These are phyloP conservation scores for Pythium guiyangense DNA, from an alignment of 352 stramenopile genomes.

Conservation along the genomic window DNA sequence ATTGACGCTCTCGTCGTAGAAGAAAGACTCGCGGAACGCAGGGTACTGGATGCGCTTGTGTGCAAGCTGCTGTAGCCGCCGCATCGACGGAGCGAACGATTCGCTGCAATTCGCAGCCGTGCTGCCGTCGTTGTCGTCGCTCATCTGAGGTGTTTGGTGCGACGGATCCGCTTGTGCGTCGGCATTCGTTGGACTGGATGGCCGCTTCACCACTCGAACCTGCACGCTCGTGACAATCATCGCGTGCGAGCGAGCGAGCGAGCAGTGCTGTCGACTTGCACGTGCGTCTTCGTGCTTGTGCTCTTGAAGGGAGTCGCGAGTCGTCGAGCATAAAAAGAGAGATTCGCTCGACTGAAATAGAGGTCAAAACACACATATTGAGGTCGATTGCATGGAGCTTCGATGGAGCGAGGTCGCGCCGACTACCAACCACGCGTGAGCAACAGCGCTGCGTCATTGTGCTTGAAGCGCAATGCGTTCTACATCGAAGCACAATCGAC, in stretches of 20 bases:
- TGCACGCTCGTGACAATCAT: constrained; percentile 15
- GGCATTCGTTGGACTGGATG: not conserved
- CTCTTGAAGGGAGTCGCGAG: no score
- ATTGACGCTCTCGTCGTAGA: constrained; percentile 50
- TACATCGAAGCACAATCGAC: no score
- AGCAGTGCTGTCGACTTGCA: not conserved
- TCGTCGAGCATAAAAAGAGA: no score
- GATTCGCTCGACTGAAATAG: no score
- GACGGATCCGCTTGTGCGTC: not conserved
- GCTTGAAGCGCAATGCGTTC: no score
- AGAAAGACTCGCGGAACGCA: constrained; percentile 63
- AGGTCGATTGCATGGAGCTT: no score
- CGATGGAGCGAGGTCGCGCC: no score
- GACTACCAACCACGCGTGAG: no score
- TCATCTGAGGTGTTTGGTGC: not conserved
- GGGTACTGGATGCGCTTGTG: constrained; percentile 27
- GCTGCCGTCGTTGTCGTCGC: not conserved
- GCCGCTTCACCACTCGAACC: not conserved
- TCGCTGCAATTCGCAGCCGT: not conserved
- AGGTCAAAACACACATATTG: no score
- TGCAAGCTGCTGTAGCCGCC: constrained; percentile 8
- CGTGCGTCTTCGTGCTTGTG: no score
- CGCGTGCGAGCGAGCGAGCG: no score
- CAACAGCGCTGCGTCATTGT: no score
- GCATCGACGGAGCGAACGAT: not conserved